Base-by-base conservation (phyloP, 768 basidiomycete species). In the Pleurotus pulmonarius region DNA sequence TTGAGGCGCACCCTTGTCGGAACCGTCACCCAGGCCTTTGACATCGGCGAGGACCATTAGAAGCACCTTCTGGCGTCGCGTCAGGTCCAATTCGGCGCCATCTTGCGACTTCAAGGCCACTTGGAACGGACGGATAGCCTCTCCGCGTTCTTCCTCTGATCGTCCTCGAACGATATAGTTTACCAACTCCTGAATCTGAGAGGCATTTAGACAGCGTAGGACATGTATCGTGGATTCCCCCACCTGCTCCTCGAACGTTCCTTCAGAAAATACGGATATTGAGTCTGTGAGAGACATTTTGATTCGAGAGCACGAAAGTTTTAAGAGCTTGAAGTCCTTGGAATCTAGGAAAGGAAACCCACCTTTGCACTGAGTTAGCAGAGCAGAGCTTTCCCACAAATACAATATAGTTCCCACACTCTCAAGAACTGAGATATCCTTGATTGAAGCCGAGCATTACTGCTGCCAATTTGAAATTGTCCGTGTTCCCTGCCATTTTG, bases 211-310 rank as follows among this genome's bases (percentile, higher is more conserved):
- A 48, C 55, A 39, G 34, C 41, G 20, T 29, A 13, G 51, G 34
- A n/a, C 29, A 39, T 58, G 5, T 61, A 48, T 40, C 1, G 39
- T 37, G 20, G 49, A 46, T 22, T 29, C 37, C 29, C 63, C 62
- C 68, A 89, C 90, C 83, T 92, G 89, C 70, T 94, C 92, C 68
- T 88, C 86, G 63, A 90, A 93, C 1, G 91, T 92, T 49, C 92
- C 92, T 72, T 94, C 92, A 16, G 88, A 85, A 66, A 92, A 93
- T 61, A 93, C 83, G 58, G 91, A 85, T 56, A 93, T 77, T 40
- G 90, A 88, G 73, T 92, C 91, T 62, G 87, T 76, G 61, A 68
- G 70, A 56, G 83, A 72, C 88, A 92, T 91, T 64, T 74, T 74
- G 67, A 66, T 61, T n/a, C n/a, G n/a, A n/a, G n/a, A n/a, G n/a